Evolutionary conservation across 805 yeast genomes (phyloP).

Genomic region (Starmerella powellii): DNA sequence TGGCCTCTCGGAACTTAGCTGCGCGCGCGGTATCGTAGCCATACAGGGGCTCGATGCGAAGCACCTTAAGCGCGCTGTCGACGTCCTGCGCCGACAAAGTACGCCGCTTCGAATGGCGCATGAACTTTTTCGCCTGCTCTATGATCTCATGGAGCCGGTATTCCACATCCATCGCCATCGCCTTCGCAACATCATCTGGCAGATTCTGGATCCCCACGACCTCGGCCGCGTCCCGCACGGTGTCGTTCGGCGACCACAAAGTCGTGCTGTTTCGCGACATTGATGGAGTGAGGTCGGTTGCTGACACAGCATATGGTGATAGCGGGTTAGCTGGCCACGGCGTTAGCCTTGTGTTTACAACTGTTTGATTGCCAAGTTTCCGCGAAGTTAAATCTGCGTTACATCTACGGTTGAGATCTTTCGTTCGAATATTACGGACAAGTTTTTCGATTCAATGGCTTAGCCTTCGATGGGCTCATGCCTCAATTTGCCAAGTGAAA

Average conservation of each 20-base stretch:
- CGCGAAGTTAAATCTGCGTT: too few relatives aligned
- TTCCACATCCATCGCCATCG: conserved; percentile 98
- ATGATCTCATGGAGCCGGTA: conserved; percentile 89
- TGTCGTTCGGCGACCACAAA: conserved; percentile 94
- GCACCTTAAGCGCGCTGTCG: conserved; percentile 63
- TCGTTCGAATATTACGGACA: too few relatives aligned
- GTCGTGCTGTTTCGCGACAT: conserved; percentile 45
- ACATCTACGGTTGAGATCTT: too few relatives aligned
- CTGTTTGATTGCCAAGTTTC: too few relatives aligned
- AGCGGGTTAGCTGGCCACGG: neutral
- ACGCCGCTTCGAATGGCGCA: conserved; percentile 84
- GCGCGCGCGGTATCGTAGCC: conserved; percentile 42
- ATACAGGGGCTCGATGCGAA: conserved; percentile 74
- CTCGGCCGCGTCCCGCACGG: conserved; percentile 93
- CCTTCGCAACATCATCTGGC: conserved; percentile 86
- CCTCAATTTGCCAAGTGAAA: too few relatives aligned
- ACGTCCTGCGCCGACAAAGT: conserved; percentile 72
- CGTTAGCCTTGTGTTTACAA: neutral
- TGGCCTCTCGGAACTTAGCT: conserved; percentile 70
- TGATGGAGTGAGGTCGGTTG: neutral
- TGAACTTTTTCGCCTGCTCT: conserved; percentile 91
- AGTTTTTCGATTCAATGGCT: too few relatives aligned
- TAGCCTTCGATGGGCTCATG: too few relatives aligned
- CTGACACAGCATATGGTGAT: neutral
- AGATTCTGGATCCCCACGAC: conserved; percentile 61